Conservation (phyloP, 2,329 filamentous ascomycete genomes). For the Colletotrichum endophyticum region DNA sequence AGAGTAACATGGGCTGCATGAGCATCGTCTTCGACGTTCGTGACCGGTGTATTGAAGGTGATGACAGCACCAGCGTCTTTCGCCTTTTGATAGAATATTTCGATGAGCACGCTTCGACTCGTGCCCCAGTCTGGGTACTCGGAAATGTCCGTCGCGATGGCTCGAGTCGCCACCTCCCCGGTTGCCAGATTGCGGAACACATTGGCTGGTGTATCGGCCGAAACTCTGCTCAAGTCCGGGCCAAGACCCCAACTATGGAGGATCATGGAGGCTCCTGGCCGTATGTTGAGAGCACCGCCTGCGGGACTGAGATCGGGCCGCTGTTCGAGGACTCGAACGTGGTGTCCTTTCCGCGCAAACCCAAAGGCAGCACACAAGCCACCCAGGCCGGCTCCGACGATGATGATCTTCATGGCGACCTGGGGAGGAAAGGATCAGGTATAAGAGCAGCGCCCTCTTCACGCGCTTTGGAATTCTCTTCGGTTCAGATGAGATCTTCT, state of each 20-base stretch:
- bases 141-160: constrained; percentile 13
- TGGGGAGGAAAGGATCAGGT: no score
- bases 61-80: neutral
- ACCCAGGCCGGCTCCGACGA: constrained; percentile 25
- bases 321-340: constrained; percentile 23
- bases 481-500: neutral
- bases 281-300: constrained; percentile 24
- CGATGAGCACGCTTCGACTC: constrained; percentile 18
- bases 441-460: neutral
- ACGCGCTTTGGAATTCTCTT: rapidly evolving
- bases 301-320: constrained; percentile 10
- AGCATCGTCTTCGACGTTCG: constrained; percentile 4
- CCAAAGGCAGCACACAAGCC: constrained; percentile 24
- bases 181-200: constrained; percentile 21
- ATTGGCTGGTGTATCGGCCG: neutral
- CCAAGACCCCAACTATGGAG: constrained; percentile 22
- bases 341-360: constrained; percentile 19
- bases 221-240: neutral
- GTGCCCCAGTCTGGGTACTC: constrained; percentile 23
- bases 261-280: constrained; percentile 21
- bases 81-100: constrained; percentile 1
- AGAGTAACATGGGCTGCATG: neutral
- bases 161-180: constrained; percentile 14
- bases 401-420: constrained; percentile 21
- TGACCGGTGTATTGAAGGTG: neutral